Evolutionary conservation across 495 filamentous ascomycete species (phyloP).

Genomic region (Tuber melanosporum): DNA sequence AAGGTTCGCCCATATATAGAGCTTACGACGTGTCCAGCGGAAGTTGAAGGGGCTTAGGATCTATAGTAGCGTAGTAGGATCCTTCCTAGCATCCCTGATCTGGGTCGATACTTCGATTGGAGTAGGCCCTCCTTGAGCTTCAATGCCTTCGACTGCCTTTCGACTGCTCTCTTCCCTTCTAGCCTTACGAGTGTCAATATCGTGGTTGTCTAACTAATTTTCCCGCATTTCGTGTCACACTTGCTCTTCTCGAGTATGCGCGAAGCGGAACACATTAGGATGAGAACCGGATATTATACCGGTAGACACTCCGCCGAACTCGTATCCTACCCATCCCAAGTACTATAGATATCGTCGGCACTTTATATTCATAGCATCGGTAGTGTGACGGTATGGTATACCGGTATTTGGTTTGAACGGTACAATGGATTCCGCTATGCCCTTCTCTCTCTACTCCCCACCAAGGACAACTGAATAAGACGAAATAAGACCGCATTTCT

Average conservation of each 20-base stretch:
- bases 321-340: background rate
- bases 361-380: background rate
- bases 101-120: background rate
- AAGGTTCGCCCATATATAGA: background rate
- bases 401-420: no score
- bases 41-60: background rate
- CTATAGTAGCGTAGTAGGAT: no score
- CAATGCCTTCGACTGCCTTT: background rate
- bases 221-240: no score
- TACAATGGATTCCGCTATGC: background rate
- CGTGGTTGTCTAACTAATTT: no score
- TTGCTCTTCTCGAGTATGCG: no score
- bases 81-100: no score
- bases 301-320: background rate
- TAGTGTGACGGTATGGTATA: background rate
- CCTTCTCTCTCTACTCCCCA: background rate
- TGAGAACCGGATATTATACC: background rate
- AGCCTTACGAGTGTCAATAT: background rate
- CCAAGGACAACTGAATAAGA: background rate
- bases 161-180: background rate
- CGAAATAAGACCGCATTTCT: background rate
- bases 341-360: background rate
- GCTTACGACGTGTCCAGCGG: background rate
- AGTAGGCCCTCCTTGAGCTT: background rate
- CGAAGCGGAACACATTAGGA: no score